A percentile compares a stretch with the other conserved stretches of the same genome.
Conservation (phyloP, 208 protist species). For the Herpetomonas samuelpessoai region DNA sequence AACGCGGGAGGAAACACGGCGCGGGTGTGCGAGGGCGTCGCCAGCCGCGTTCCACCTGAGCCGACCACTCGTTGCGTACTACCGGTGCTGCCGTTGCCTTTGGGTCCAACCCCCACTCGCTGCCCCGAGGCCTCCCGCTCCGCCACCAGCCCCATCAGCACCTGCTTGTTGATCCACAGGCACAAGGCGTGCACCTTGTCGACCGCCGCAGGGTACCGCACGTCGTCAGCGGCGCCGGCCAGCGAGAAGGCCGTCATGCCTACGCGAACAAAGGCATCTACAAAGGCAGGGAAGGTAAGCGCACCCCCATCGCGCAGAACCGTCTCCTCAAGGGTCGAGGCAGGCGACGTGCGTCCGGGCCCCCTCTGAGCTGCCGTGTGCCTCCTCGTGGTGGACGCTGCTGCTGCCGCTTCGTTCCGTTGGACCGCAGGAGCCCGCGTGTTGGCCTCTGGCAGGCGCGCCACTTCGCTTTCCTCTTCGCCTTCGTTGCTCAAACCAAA, state of each 20-base stretch:
- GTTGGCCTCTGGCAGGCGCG: no score
- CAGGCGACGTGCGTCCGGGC: slow-evolving; percentile 5
- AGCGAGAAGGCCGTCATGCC: slow-evolving; percentile 70
- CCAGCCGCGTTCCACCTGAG: no score
- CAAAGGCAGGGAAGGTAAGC: slow-evolving; percentile 57
- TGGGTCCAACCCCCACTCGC: not conserved
- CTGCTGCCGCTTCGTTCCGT: not conserved
- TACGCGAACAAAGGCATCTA: slow-evolving; percentile 72
- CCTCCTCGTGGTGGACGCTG: not conserved
- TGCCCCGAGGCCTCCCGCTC: slow-evolving; percentile 5
- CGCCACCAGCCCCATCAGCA: slow-evolving; percentile 38
- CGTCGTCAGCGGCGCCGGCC: slow-evolving; percentile 18
- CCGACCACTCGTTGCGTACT: no score
- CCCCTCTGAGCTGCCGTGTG: not conserved
- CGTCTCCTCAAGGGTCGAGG: slow-evolving; percentile 6
- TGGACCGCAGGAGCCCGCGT: no score
- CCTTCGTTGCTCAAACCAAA: not conserved
- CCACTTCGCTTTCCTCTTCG: not conserved
- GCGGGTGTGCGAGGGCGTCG: no score
- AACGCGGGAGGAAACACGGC: no score
- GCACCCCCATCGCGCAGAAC: slow-evolving; percentile 21
- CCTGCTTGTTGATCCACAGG: slow-evolving; percentile 70
- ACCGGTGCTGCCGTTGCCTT: not conserved
- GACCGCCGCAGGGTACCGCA: slow-evolving; percentile 52
- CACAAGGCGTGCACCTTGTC: slow-evolving; percentile 58